Percentiles rank a stretch among this genome's conserved stretches.
phyloP scores from a whole-genome alignment of 2,329 filamentous ascomycete species.

The Diaporthe capsici region DNA sequence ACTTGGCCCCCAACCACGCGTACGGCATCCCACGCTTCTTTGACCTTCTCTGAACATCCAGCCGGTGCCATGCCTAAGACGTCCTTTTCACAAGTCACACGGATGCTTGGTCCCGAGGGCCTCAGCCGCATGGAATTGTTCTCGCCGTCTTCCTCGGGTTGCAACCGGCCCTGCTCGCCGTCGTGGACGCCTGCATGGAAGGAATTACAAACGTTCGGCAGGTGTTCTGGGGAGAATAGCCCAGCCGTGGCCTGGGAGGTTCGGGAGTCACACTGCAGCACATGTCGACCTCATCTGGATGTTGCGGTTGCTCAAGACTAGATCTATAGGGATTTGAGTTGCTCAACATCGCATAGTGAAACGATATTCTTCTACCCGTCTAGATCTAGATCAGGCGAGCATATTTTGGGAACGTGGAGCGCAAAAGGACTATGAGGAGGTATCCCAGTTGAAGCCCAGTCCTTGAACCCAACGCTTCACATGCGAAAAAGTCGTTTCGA shows the following conservation, averaged over 20 bases:
- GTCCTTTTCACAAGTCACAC: not conserved
- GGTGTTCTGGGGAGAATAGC: not conserved
- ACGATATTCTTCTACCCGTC: not conserved
- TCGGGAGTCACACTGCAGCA: not conserved
- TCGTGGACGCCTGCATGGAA: not conserved
- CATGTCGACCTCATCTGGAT: constrained; percentile 7
- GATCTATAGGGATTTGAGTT: not conserved
- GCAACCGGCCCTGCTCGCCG: not conserved
- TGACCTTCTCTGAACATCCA: too few species aligned
- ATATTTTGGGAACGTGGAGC: accelerated
- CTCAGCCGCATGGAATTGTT: constrained; percentile 2
- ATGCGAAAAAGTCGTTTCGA: not conserved
- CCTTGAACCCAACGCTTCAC: not conserved
- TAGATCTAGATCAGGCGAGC: too few species aligned
- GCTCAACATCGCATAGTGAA: not conserved
- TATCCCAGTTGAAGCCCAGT: not conserved
- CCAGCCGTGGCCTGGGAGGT: too few species aligned
- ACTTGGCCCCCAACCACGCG: not conserved
- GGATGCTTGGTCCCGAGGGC: not conserved
- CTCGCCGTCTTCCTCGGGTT: not conserved
- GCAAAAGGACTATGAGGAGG: not conserved
- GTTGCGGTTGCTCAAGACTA: not conserved
- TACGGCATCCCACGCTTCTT: not conserved
- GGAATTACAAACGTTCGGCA: not conserved
- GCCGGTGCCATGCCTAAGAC: not conserved